A percentile compares a stretch with the other conserved stretches of the same genome.
These are phyloP conservation scores for Lagenaria siceraria DNA, from an alignment of 306 rosid species.

Conservation along the genomic window DNA sequence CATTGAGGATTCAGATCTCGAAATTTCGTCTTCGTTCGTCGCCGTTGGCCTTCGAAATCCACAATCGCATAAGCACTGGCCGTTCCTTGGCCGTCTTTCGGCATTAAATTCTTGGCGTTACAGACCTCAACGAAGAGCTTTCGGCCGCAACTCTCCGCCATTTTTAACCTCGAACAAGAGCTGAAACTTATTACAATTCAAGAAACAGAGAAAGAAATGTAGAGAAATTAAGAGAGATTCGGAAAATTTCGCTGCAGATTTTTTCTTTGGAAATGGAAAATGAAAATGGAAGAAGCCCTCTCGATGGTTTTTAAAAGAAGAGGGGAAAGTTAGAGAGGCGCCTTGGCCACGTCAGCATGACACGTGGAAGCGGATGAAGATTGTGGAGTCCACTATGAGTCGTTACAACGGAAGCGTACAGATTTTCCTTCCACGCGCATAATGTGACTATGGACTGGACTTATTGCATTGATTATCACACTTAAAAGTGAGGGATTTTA, in stretches of 20 bases:
- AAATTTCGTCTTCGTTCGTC: slow-evolving; percentile 58
- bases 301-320: background rate
- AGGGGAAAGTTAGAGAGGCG: slow-evolving; percentile 19
- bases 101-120: slow-evolving; percentile 81
- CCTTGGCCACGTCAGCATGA: slow-evolving; percentile 25
- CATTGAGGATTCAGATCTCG: slow-evolving; percentile 83
- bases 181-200: background rate
- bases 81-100: slow-evolving; percentile 94
- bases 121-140: slow-evolving; percentile 66
- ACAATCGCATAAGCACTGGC: slow-evolving; percentile 86
- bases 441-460: too few species aligned
- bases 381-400: too few species aligned
- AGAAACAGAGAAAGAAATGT: background rate
- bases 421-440: too few species aligned
- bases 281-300: background rate
- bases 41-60: slow-evolving; percentile 76
- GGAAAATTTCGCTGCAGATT: too few species aligned
- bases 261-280: background rate
- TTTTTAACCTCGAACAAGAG: background rate
- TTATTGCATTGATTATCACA: too few species aligned
- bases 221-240: background rate
- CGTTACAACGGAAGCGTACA: too few species aligned
- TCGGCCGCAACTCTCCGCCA: slow-evolving; percentile 45
- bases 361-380: too few species aligned
- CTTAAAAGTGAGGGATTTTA: too few species aligned